Evolutionary conservation across 768 basidiomycete species (phyloP), one percentile per base, ranked within the genome.

Genomic region (Phlegmacium glaucopus): DNA sequence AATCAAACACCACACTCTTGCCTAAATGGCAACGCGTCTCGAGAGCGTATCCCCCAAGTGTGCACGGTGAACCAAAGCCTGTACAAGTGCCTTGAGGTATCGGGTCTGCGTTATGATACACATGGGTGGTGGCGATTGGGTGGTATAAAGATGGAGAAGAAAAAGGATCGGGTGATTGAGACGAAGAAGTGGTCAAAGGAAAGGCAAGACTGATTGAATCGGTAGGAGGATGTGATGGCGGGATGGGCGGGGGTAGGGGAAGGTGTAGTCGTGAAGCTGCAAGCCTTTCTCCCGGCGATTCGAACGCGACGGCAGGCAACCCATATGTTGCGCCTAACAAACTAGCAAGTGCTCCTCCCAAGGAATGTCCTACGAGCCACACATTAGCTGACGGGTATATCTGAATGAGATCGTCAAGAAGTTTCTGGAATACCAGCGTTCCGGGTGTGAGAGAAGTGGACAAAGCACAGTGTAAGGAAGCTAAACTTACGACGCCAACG

Each of bases 291-390:
- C 77, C 82, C 0, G 93, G 93, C 1, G 90, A 76, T 71, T 96
- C 94, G 60, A 95, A 95, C 0, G 93, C 80, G 17, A 99, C 87
- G 10, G 86, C 89, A 0, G 95, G 95, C 4, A 81, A 79, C 28
- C 95, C 95, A 60, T 94, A 99, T 0, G 95, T 94, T 1, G 83
- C 75, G 0, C 90, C 94, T 6, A 97, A 74, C n/a, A 99, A 79
- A 9, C 88, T 83, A 4, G 94, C 87, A 4, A 99, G 65, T 0
- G 90, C 74, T 2, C 95, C 95, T n/a, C 95, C 95, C 10, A 98
- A 78, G 37, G 90, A 89, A 61, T 90, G 89, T 48, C 92, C 93
- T 6, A 83, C 80, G 1, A 98, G 66, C 94, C 95, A 97, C 49
- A 99, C 83, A 49, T 85, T 85, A 30, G 93, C 73, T 28, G 76